A percentile compares a stretch with the other conserved stretches of the same genome.
Conservation (phyloP, 1,139 yeast species). For the Kodamaea anthophila region DNA sequence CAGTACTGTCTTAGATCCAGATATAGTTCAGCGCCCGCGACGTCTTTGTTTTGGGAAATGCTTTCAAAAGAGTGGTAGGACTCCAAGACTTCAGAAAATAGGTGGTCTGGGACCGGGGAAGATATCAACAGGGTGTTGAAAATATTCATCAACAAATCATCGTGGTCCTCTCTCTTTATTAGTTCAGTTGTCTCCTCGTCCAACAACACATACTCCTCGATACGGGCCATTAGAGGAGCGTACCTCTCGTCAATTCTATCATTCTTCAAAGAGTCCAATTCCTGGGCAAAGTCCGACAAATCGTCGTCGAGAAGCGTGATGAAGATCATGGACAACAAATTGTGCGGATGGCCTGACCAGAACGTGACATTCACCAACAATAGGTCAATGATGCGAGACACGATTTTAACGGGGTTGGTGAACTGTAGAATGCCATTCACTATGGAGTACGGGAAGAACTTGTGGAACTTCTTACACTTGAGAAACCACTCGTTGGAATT, state of each 20-base stretch:
- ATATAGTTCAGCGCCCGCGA: constrained; percentile 25
- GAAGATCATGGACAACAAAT: constrained; percentile 65
- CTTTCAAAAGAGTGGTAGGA: constrained; percentile 18
- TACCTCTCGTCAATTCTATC: constrained; percentile 12
- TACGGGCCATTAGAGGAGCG: constrained; percentile 19
- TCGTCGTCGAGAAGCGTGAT: constrained; percentile 76
- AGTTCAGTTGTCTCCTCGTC: constrained; percentile 14
- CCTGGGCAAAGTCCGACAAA: constrained; percentile 56
- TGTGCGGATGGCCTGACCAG: too few relatives aligned
- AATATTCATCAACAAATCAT: constrained; percentile 23
- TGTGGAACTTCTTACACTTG: constrained; percentile 64
- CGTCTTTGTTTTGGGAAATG: constrained; percentile 12
- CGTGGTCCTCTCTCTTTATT: constrained; percentile 20
- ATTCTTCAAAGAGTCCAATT: constrained; percentile 42
- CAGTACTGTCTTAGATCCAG: constrained; percentile 55
- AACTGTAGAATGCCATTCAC: constrained; percentile 69
- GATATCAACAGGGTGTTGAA: constrained; percentile 16
- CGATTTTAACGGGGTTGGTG: constrained; percentile 81
- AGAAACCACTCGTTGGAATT: constrained; percentile 66
- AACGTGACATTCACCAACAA: constrained; percentile 76
- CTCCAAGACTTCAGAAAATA: constrained; percentile 9
- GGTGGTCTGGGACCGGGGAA: constrained; percentile 12
- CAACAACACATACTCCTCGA: constrained; percentile 19
- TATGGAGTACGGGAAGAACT: constrained; percentile 67
- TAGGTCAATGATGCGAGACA: constrained; percentile 71